Conservation (phyloP, 2,329 filamentous ascomycete genomes). For the Colletotrichum euphorbiae region DNA sequence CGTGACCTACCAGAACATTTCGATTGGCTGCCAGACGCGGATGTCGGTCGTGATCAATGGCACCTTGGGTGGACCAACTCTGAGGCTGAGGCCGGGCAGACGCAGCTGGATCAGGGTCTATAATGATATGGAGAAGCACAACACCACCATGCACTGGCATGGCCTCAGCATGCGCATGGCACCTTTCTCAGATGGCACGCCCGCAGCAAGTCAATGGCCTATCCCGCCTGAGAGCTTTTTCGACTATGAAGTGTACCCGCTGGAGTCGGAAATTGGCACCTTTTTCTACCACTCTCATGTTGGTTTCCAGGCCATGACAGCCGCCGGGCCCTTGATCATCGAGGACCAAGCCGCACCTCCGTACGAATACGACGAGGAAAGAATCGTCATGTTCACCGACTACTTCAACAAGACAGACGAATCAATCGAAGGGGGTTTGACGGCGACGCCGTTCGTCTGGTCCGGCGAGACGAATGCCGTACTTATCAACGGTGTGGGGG, state of each 20-base stretch:
- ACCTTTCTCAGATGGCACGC: constrained; percentile 73
- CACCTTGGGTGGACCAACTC: constrained; percentile 61
- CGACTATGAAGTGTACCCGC: constrained; percentile 72
- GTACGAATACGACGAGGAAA: constrained; percentile 72
- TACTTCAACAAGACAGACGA: constrained; percentile 67
- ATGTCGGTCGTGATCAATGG: constrained; percentile 64
- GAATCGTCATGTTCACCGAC: constrained; percentile 66
- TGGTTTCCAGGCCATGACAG: constrained; percentile 70
- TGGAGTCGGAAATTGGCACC: constrained; percentile 66
- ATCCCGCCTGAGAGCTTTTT: constrained; percentile 72
- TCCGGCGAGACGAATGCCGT: constrained; percentile 68
- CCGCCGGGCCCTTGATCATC: constrained; percentile 69
- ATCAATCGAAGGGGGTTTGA: constrained; percentile 62
- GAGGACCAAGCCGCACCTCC: constrained; percentile 60
- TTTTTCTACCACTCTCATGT: constrained; percentile 79
- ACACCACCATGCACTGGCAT: constrained; percentile 75
- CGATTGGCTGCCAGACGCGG: constrained; percentile 59
- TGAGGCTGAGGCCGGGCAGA: constrained; percentile 60
- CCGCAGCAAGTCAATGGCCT: constrained; percentile 72
- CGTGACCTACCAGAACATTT: constrained; percentile 49
- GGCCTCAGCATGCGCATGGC: constrained; percentile 69
- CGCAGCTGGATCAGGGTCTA: constrained; percentile 69
- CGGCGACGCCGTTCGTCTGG: constrained; percentile 64
- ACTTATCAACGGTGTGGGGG: constrained; percentile 66
- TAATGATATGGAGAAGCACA: constrained; percentile 64